Percentiles rank a stretch among this genome's conserved stretches.
Evolutionary conservation across 2,329 filamentous ascomycete genomes (phyloP).

Genomic region (Emericellopsis atlantica): DNA sequence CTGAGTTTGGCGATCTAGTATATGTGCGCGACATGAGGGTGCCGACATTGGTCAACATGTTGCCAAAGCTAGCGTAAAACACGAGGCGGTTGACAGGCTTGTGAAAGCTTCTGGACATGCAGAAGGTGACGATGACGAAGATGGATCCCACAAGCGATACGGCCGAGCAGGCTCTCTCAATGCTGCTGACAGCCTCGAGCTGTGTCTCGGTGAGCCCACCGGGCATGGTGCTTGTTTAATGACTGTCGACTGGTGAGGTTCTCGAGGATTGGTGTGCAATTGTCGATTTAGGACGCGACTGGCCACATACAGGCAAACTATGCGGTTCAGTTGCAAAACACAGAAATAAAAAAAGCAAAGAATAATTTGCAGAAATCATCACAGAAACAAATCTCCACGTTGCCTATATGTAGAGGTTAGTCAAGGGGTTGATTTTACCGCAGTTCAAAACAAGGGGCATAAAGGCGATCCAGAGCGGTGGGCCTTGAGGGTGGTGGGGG

Average conservation of each 20-base stretch:
- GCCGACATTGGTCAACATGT: conserved; percentile 64
- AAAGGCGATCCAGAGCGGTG: not conserved
- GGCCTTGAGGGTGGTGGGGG: not conserved
- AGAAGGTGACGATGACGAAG: conserved; percentile 62
- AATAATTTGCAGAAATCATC: not conserved
- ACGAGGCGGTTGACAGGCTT: conserved; percentile 81
- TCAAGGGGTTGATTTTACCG: not conserved
- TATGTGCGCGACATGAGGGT: conserved; percentile 60
- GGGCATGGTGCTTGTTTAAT: not conserved
- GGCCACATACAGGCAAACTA: not conserved
- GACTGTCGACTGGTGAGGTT: not conserved
- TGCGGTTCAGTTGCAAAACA: not conserved
- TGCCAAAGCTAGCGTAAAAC: conserved; percentile 74
- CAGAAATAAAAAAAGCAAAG: not conserved
- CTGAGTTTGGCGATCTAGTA: conserved; percentile 30
- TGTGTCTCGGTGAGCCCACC: not conserved
- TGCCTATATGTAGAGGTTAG: not conserved
- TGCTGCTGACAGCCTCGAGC: conserved; percentile 35
- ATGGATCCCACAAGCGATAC: conserved; percentile 59
- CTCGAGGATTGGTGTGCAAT: not conserved
- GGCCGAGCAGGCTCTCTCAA: conserved; percentile 57
- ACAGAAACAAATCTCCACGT: not conserved
- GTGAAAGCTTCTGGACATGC: conserved; percentile 55
- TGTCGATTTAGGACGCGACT: not conserved
- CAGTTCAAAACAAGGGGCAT: not conserved